Conservation (phyloP, 345 rosid genomes). For the Stellera chamaejasme region DNA sequence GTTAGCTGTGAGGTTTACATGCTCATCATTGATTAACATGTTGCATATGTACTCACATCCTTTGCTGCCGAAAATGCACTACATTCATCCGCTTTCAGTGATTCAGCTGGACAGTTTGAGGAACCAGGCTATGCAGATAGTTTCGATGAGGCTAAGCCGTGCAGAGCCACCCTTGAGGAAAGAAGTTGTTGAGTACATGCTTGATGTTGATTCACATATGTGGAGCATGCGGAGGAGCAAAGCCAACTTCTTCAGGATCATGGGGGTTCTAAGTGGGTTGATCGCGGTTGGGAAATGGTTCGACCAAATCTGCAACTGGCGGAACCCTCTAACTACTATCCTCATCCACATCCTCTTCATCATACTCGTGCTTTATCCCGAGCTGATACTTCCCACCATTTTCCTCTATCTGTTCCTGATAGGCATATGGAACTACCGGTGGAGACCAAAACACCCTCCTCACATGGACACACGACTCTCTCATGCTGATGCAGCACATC, state of each 20-base stretch:
- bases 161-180: slow-evolving; percentile 94
- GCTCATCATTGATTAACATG: slow-evolving; percentile 75
- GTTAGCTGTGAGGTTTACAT: slow-evolving; percentile 77
- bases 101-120: slow-evolving; percentile 83
- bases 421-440: slow-evolving; percentile 85
- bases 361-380: slow-evolving; percentile 81
- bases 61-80: slow-evolving; percentile 89
- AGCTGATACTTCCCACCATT: slow-evolving; percentile 76
- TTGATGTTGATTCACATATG: slow-evolving; percentile 97
- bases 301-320: slow-evolving; percentile 91
- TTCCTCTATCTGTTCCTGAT: slow-evolving; percentile 88
- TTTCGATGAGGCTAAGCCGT: slow-evolving; percentile 70
- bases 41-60: slow-evolving; percentile 86
- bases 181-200: slow-evolving; percentile 96
- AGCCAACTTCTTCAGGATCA: slow-evolving; percentile 76
- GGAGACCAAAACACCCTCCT: slow-evolving; percentile 94
- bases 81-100: slow-evolving; percentile 84
- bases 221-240: slow-evolving; percentile 99
- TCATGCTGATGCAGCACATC: slow-evolving; percentile 78
- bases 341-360: slow-evolving; percentile 75
- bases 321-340: slow-evolving; percentile 81
- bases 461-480: slow-evolving; percentile 94
- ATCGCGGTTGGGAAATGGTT: slow-evolving; percentile 86
- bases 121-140: slow-evolving; percentile 91
- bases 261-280: slow-evolving; percentile 65